A percentile compares a stretch with the other conserved stretches of the same genome.
These are phyloP conservation scores for Solanum pimpinellifolium DNA, from an alignment of 257 asterid species.

Conservation along the genomic window DNA sequence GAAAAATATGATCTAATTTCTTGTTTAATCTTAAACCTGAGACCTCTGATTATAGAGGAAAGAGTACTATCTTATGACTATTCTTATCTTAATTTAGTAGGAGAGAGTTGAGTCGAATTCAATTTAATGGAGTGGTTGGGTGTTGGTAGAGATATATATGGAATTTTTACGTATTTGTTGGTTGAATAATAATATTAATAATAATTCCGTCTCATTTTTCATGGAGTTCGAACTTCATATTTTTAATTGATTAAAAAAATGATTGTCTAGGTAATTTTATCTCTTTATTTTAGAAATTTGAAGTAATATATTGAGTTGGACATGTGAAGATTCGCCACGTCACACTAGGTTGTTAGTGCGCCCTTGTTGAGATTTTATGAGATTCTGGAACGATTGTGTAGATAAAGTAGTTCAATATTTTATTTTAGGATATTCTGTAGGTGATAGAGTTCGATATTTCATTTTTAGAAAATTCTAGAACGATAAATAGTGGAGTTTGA, in stretches of 20 bases:
- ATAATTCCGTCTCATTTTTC: background rate
- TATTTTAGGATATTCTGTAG: background rate
- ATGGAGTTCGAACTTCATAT: background rate
- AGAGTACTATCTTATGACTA: background rate
- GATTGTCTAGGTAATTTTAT: background rate
- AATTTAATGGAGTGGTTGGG: background rate
- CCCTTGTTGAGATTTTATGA: background rate
- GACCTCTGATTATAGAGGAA: background rate
- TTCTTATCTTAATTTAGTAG: background rate
- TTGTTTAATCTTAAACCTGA: background rate
- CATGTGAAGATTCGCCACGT: background rate
- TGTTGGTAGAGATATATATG: background rate
- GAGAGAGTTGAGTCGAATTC: background rate
- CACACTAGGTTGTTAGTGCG: background rate
- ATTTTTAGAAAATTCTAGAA: background rate
- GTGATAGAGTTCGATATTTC: background rate
- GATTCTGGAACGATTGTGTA: background rate
- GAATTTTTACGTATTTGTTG: background rate
- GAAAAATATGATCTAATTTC: background rate
- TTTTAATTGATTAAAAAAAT: background rate
- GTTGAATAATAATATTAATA: background rate
- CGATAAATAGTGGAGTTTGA: background rate
- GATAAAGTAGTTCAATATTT: background rate
- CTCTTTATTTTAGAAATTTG: background rate
- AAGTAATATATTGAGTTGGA: background rate